These are phyloP conservation scores for Ustilago vetiveriae DNA, from an alignment of 1,284 basidiomycete species.

Conservation along the genomic window DNA sequence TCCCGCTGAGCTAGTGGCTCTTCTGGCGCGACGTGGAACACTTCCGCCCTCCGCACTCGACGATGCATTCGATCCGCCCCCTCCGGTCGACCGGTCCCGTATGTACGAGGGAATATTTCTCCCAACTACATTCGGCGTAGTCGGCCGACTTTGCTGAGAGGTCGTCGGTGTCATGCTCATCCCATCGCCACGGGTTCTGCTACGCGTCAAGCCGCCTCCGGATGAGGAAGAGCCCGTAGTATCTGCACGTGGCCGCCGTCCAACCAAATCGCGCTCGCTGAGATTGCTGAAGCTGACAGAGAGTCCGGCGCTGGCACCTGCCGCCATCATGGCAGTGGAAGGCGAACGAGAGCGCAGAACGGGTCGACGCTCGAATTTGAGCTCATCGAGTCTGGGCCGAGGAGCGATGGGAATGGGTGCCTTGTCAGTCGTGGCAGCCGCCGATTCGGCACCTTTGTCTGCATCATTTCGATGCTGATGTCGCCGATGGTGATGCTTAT, in stretches of 20 bases:
- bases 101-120: slow-evolving; percentile 23
- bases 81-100: slow-evolving; percentile 15
- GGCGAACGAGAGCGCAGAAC: slow-evolving; percentile 56
- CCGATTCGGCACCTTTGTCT: not conserved
- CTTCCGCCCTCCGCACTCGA: slow-evolving; percentile 36
- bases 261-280: slow-evolving; percentile 17
- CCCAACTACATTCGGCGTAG: slow-evolving; percentile 18
- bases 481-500: slow-evolving; percentile 24
- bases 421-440: not conserved
- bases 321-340: slow-evolving; percentile 17
- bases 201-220: slow-evolving; percentile 3
- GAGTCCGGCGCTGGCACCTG: slow-evolving; percentile 15
- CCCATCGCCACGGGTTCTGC: slow-evolving; percentile 13
- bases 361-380: slow-evolving; percentile 55
- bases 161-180: slow-evolving; percentile 36
- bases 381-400: slow-evolving; percentile 19
- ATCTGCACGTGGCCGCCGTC: slow-evolving; percentile 30
- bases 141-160: slow-evolving; percentile 25
- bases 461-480: slow-evolving; percentile 12
- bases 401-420: slow-evolving; percentile 15
- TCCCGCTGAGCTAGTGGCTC: slow-evolving; percentile 18
- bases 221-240: slow-evolving; percentile 23
- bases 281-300: slow-evolving; percentile 48
- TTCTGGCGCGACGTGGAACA: slow-evolving; percentile 19
- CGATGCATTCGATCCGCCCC: slow-evolving; percentile 8